Conservation (phyloP, 202 grass and related monocot species). For the Zizania palustris region DNA sequence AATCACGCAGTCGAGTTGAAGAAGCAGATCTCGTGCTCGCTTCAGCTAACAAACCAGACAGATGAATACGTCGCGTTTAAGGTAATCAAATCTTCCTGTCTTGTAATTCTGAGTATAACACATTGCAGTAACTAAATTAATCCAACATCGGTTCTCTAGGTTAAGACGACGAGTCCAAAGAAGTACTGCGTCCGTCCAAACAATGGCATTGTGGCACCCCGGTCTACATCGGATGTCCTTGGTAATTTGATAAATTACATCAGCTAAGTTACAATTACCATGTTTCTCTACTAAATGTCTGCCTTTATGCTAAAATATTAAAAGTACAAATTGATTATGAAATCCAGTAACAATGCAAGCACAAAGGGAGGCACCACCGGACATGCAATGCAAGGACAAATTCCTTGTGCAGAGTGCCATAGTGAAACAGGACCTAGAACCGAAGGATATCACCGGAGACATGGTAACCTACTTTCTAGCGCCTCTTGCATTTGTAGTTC, state of each 20-base stretch:
- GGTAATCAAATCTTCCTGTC: slow-evolving; percentile 42
- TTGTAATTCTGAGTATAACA: slow-evolving; percentile 1
- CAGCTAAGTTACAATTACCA: neutral
- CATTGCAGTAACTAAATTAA: neutral
- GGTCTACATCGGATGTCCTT: slow-evolving; percentile 64
- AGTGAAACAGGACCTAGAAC: slow-evolving; percentile 42
- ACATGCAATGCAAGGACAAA: slow-evolving; percentile 95
- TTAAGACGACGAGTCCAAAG: slow-evolving; percentile 94
- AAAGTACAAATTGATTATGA: neutral
- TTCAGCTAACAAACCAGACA: slow-evolving; percentile 80
- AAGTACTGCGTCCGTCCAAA: slow-evolving; percentile 95
- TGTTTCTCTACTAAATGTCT: slow-evolving; percentile 11
- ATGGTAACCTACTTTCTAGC: slow-evolving; percentile 55
- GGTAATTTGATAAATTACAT: slow-evolving; percentile 42
- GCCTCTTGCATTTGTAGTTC: neutral
- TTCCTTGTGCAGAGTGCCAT: slow-evolving; percentile 89
- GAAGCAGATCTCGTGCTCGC: slow-evolving; percentile 86
- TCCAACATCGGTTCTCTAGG: slow-evolving; percentile 48
- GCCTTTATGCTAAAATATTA: slow-evolving; percentile 11
- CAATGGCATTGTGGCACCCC: slow-evolving; percentile 75
- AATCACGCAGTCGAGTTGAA: slow-evolving; percentile 68
- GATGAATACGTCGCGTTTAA: slow-evolving; percentile 75
- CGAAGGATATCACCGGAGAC: slow-evolving; percentile 66
- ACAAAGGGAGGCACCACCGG: slow-evolving; percentile 63
- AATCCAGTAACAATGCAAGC: slow-evolving; percentile 93